These are phyloP conservation scores for Sugiyamaella xylanicola DNA, from an alignment of 1,139 yeast species.

Conservation along the genomic window DNA sequence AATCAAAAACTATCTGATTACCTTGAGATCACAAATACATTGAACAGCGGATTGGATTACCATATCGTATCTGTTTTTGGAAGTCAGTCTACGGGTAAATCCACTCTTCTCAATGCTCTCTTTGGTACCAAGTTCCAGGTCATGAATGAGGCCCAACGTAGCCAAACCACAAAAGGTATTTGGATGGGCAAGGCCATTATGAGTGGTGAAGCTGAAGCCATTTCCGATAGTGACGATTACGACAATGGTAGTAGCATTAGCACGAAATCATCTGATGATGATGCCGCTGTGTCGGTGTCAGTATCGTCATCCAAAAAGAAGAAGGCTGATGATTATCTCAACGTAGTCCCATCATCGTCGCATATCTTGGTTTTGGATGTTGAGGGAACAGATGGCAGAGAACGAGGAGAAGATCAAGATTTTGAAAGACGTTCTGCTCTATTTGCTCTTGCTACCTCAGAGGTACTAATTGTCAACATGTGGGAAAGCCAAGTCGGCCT, in stretches of 20 bases:
- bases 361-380: slow-evolving; percentile 85
- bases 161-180: slow-evolving; percentile 89
- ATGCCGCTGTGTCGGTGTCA: slow-evolving; percentile 12
- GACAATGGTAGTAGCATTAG: slow-evolving; percentile 16
- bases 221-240: slow-evolving; percentile 14
- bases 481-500: slow-evolving; percentile 98
- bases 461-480: slow-evolving; percentile 83
- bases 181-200: slow-evolving; percentile 68
- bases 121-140: slow-evolving; percentile 90
- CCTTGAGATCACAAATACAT: slow-evolving; percentile 42
- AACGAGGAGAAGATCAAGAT: slow-evolving; percentile 97
- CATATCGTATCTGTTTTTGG: slow-evolving; percentile 96
- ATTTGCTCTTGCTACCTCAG: slow-evolving; percentile 91
- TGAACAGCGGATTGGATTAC: slow-evolving; percentile 66
- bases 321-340: slow-evolving; percentile 27
- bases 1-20: slow-evolving; percentile 39
- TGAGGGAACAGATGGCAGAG: slow-evolving; percentile 98
- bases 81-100: slow-evolving; percentile 94
- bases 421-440: slow-evolving; percentile 95
- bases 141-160: slow-evolving; percentile 80
- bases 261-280: slow-evolving; percentile 18
- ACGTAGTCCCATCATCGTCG: slow-evolving; percentile 22
- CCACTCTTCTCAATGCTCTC: slow-evolving; percentile 80
- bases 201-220: slow-evolving; percentile 21
- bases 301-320: slow-evolving; percentile 18